Evolutionary conservation across 768 basidiomycete genomes (phyloP), one percentile per base, ranked within the genome.

Genomic region (Neoboletus subvelutipes): DNA sequence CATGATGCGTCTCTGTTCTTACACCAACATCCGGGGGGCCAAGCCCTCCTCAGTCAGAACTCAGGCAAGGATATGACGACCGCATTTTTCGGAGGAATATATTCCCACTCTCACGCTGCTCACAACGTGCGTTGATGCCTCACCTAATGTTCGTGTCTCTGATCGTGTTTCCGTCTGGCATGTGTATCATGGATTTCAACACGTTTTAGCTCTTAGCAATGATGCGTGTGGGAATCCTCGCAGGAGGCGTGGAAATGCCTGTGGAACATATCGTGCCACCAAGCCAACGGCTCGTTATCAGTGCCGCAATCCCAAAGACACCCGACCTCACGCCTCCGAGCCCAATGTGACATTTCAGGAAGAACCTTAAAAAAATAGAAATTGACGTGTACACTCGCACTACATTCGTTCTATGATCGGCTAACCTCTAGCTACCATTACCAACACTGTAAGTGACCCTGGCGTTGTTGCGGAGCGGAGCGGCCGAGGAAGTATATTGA

Each of bases 1-100:
- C 92, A 94, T 69, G 93, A 96, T 61, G 82, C 86, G 20, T 81
- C 88, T 4, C 70, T 78, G 12, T 94, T 94, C 69, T 59, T 85
- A 34, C 85, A 87, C 54, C 78, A 84, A 52, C 90, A 93, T 74
- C 94, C 94, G 0, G 94, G 94, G 24, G 94, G 94, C 17, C 76
- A 76, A 40, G 66, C 75, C 39, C 65, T 89, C 50, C 73, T 97
- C 64, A 71, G 75, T 52, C 73, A 72, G 28, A 83, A 77, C 58
- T 78, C 85, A 17, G 93, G 92, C n/a, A 87, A 85, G 65, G 92
- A 95, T 60, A 85, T 89, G 68, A 93, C 92, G 0, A 80, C 87
- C 1, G 81, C 89, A 2, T 95, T 95, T 77, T 90, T 87, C 68
- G 94, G 94, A 5, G 92, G 92, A 24, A 76, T 88, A 2, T 91